Percentiles rank a stretch among this genome's conserved stretches.
phyloP scores from a whole-genome alignment of 208 protist genomes.

The Trypanosoma cruzi region DNA sequence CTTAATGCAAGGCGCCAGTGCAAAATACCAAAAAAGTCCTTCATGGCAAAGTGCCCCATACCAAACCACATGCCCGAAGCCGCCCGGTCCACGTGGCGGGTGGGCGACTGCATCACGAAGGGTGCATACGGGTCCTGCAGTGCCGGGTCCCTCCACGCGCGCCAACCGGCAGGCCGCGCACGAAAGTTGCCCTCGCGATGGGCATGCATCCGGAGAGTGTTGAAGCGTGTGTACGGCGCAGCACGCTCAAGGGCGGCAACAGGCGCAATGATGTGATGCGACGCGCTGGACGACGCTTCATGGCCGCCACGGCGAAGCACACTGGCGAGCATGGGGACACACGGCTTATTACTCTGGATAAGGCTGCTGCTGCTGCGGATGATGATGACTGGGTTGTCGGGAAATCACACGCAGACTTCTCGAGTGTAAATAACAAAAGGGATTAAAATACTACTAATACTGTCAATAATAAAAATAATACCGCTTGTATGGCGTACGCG shows the following conservation, averaged over 20 bases:
- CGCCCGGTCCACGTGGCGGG: slow-evolving; percentile 67
- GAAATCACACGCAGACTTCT: too few relatives aligned
- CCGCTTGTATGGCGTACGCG: too few relatives aligned
- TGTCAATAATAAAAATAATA: too few relatives aligned
- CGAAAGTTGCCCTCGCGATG: slow-evolving; percentile 82
- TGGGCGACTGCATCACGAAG: slow-evolving; percentile 62
- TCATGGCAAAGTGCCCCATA: slow-evolving; percentile 81
- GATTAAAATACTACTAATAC: too few relatives aligned
- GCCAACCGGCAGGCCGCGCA: slow-evolving; percentile 68
- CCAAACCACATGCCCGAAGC: slow-evolving; percentile 75
- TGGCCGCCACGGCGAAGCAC: slow-evolving; percentile 56
- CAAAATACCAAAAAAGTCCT: slow-evolving; percentile 77
- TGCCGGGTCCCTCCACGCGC: slow-evolving; percentile 75
- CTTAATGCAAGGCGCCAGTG: slow-evolving; percentile 73
- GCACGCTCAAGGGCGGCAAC: slow-evolving; percentile 72
- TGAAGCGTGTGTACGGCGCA: slow-evolving; percentile 77
- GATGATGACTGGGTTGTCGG: too few relatives aligned
- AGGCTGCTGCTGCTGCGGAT: too few relatives aligned
- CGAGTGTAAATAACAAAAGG: too few relatives aligned
- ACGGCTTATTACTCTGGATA: too few relatives aligned
- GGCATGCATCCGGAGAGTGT: slow-evolving; percentile 66
- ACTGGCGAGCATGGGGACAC: slow-evolving; percentile 57
- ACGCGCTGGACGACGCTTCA: slow-evolving; percentile 24
- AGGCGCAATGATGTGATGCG: slow-evolving; percentile 41
- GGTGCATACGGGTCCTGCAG: slow-evolving; percentile 75